Percentiles rank a stretch among this genome's conserved stretches.
phyloP scores from a whole-genome alignment of 2,329 filamentous ascomycete genomes.

The Beauveria brongniartii region DNA sequence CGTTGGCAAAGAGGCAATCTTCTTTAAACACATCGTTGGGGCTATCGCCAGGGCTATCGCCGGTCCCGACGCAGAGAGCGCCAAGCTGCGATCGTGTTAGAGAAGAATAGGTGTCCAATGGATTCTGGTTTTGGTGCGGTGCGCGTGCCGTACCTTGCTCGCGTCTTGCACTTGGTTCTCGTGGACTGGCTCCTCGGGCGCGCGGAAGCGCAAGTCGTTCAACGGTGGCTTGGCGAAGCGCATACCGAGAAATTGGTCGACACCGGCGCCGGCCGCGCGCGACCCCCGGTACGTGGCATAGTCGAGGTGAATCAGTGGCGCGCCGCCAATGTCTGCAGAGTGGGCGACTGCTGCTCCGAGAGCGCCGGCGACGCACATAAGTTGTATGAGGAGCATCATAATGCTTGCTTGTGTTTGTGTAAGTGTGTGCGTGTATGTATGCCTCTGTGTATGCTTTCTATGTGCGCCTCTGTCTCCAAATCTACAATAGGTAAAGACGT shows the following conservation, averaged over 20 bases:
- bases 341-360: background rate
- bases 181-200: conserved; percentile 35
- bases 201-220: conserved; percentile 41
- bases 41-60: conserved; percentile 23
- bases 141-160: conserved; percentile 21
- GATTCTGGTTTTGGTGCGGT: background rate
- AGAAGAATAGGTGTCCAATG: background rate
- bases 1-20: conserved; percentile 41
- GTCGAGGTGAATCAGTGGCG: conserved; percentile 28
- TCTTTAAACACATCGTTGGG: conserved; percentile 21
- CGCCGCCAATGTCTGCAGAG: background rate
- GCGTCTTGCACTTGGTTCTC: conserved; percentile 27
- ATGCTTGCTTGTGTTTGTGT: background rate
- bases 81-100: conserved; percentile 28
- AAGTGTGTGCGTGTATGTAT: background rate
- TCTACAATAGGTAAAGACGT: background rate
- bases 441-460: background rate
- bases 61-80: conserved; percentile 33
- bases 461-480: background rate
- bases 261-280: conserved; percentile 25
- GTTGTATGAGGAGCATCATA: background rate
- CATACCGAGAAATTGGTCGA: conserved; percentile 39
- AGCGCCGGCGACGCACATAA: background rate
- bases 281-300: conserved; percentile 38
- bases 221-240: conserved; percentile 45